Evolutionary conservation across 257 asterid species (phyloP).

Genomic region (Gentiana straminea): DNA sequence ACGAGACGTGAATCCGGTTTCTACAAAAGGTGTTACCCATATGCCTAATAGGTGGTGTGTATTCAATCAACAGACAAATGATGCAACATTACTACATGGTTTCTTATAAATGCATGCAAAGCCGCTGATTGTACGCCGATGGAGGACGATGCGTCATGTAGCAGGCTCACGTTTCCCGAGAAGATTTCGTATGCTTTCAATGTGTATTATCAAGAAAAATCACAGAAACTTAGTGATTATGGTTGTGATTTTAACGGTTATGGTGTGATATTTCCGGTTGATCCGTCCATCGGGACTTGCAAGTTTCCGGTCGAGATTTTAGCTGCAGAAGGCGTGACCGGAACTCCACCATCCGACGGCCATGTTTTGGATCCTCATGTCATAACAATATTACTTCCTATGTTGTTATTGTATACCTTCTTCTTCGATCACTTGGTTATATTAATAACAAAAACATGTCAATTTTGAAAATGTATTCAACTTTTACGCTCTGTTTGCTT

Average conservation of each 20-base stretch:
- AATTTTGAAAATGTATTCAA: no score
- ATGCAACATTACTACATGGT: background rate
- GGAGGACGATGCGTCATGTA: slow-evolving; percentile 16
- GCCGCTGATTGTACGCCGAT: slow-evolving; percentile 14
- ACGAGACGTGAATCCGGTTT: slow-evolving; percentile 20
- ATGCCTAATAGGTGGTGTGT: slow-evolving; percentile 53
- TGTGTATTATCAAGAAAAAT: slow-evolving; percentile 11
- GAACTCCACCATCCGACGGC: no score
- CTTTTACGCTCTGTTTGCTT: no score
- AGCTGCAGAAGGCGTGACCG: slow-evolving; percentile 10
- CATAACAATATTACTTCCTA: no score
- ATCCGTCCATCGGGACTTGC: slow-evolving; percentile 30
- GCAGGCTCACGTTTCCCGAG: background rate
- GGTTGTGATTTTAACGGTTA: slow-evolving; percentile 36
- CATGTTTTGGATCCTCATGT: no score
- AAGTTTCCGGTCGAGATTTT: slow-evolving; percentile 43
- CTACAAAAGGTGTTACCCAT: slow-evolving; percentile 37
- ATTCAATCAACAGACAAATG: slow-evolving; percentile 4
- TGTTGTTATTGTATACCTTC: no score
- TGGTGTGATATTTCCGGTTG: slow-evolving; percentile 20
- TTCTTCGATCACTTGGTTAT: no score
- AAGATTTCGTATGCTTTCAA: slow-evolving; percentile 21
- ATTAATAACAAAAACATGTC: no score
- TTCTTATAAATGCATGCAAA: slow-evolving; percentile 4
- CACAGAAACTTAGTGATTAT: slow-evolving; percentile 1